Base-by-base conservation (phyloP, 805 yeast species). In the Kodamaea hsintzibuensis region DNA sequence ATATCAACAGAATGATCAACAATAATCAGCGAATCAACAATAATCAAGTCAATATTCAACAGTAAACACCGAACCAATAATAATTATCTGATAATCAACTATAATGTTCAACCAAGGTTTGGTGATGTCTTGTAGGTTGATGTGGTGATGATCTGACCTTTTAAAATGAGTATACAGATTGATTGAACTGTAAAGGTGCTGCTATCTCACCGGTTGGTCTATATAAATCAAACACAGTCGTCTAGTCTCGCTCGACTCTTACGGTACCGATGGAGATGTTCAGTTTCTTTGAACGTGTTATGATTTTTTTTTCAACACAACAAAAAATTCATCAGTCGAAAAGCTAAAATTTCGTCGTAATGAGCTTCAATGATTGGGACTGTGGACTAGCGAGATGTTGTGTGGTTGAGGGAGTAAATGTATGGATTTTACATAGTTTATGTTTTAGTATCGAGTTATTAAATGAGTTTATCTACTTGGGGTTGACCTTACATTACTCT, bases 141-240 rank as follows among this genome's bases (percentile, higher is more conserved):
- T 12, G 35, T 30, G 3, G 33, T 49, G 35, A 14, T 51, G 50
- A 7, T 37, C 50, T 52, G 51, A 53, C 19, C 45, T 43, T 22
- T 12, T 30, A 30, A 30, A 30, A 30, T 30, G 35, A 30, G 8
- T 30, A 30, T 30, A 30, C 35, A 2, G 35, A 30, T 30, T 30
- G 35, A 30, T 9, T 30, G 35, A 30, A 5, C 35, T 30, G 35
- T 5, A 5, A 30, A 30, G 8, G 35, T 10, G 13, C 35, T 30
- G 8, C 35, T 30, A 5, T 30, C 35, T 9, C 35, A 12, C 35
- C 10, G 35, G 35, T 12, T 30, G 35, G 35, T 30, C 35, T 30
- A 30, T 30, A 30, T 12, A 10, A 30, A 30, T 30, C 35, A 30
- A 30, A 9, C 35, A 30, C 35, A 30, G 35, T 8, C 35, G 35